A percentile compares a stretch with the other conserved stretches of the same genome.
These are phyloP conservation scores for Quercus wislizeni DNA, from an alignment of 306 rosid species.

Conservation along the genomic window DNA sequence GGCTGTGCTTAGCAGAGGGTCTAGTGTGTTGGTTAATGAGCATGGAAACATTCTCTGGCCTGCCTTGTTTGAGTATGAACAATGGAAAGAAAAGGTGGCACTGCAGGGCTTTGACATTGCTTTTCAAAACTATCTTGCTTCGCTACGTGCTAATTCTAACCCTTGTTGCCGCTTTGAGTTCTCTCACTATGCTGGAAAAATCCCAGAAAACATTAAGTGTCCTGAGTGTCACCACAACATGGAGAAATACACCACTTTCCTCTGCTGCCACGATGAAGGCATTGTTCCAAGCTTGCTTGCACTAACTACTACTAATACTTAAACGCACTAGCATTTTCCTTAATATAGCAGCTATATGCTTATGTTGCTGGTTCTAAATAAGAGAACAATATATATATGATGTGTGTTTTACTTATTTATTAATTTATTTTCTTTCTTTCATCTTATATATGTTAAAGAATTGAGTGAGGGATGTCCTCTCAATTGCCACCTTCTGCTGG, in stretches of 20 bases:
- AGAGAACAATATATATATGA: background rate
- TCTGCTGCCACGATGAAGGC: conserved; percentile 54
- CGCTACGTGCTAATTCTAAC: conserved; percentile 23
- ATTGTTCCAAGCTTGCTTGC: background rate
- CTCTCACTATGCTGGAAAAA: conserved; percentile 33
- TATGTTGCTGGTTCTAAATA: background rate
- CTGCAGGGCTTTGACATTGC: conserved; percentile 41
- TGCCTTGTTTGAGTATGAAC: conserved; percentile 38
- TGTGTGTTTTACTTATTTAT: too few relatives aligned
- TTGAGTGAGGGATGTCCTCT: background rate
- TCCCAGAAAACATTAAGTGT: conserved; percentile 42
- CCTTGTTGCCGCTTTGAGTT: conserved; percentile 47
- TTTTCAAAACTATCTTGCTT: conserved; percentile 26
- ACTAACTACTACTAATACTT: background rate
- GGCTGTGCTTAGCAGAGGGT: conserved; percentile 49
- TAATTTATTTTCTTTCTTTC: too few relatives aligned
- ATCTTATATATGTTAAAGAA: background rate
- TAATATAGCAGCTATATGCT: background rate
- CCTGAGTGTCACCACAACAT: conserved; percentile 46
- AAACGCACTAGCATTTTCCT: background rate
- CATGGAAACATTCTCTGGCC: conserved; percentile 33
- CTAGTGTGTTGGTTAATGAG: conserved; percentile 39
- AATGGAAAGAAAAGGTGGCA: conserved; percentile 37
- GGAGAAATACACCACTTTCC: conserved; percentile 53
- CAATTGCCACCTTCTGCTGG: background rate